A percentile compares a stretch with the other conserved stretches of the same genome.
These are phyloP conservation scores for Dictyostelium intermedium DNA, from an alignment of 78 protist species.

Conservation along the genomic window DNA sequence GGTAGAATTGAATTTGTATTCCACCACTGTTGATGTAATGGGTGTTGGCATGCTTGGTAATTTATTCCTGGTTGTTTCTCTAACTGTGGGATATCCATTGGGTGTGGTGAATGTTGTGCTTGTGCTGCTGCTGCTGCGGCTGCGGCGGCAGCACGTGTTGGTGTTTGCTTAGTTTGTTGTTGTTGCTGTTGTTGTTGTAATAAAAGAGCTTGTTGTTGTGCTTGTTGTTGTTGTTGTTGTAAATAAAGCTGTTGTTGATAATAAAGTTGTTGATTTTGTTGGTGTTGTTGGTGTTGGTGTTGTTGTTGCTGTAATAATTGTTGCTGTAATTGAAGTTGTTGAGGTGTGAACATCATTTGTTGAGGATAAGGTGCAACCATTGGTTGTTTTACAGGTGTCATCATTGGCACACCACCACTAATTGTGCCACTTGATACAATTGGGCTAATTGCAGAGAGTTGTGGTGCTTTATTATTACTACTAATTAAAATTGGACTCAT, in stretches of 20 bases:
- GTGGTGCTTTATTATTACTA: background rate
- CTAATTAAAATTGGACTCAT: background rate
- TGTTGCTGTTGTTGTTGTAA: background rate
- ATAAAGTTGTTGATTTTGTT: background rate
- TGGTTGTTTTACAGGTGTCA: background rate
- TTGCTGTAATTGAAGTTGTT: background rate
- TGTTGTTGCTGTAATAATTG: background rate
- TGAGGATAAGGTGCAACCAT: background rate
- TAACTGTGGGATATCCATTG: background rate
- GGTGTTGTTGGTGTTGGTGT: background rate
- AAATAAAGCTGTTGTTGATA: background rate
- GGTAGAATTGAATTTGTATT: constrained; percentile 41
- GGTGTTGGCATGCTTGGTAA: constrained; percentile 38
- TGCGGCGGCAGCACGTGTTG: constrained; percentile 5
- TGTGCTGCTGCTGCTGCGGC: background rate
- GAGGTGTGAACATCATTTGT: background rate
- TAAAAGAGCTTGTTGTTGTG: background rate
- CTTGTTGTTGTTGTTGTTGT: background rate
- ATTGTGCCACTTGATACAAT: background rate
- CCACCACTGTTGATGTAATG: constrained; percentile 64
- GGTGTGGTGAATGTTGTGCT: background rate
- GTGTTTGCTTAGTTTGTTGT: background rate
- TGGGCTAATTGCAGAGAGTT: background rate
- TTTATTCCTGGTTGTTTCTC: constrained; percentile 7
- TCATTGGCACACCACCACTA: background rate